These are phyloP conservation scores for Phialophora chinensis DNA, from an alignment of 2,329 filamentous ascomycete genomes.

Conservation along the genomic window DNA sequence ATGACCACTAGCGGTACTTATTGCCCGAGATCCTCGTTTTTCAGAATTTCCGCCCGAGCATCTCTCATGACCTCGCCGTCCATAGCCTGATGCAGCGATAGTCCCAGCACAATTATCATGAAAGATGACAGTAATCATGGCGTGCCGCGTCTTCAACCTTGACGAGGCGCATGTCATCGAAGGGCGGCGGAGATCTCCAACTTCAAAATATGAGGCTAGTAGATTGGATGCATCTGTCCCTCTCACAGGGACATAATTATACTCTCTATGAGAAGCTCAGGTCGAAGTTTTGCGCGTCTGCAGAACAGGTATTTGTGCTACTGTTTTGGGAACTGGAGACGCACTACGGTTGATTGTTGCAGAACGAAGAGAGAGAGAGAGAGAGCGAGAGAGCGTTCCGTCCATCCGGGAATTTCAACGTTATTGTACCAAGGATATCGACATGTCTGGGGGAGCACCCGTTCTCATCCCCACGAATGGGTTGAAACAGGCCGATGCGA, in stretches of 20 bases:
- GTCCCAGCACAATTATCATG: neutral
- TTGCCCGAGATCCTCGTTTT: neutral
- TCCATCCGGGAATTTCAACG: neutral
- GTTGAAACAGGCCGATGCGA: conserved; percentile 12
- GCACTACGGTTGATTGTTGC: neutral
- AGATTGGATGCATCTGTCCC: neutral
- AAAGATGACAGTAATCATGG: neutral
- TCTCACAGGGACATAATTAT: neutral
- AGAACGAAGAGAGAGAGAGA: neutral
- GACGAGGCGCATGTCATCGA: conserved; percentile 5
- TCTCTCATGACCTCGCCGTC: neutral
- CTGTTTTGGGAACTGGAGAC: too few relatives aligned
- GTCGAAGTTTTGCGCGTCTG: neutral
- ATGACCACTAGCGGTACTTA: neutral
- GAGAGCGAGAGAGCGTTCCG: neutral
- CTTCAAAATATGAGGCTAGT: neutral
- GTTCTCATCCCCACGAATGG: conserved; percentile 21
- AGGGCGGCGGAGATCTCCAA: conserved; percentile 14
- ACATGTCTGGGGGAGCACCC: conserved; percentile 20
- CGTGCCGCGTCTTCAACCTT: neutral
- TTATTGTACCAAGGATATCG: neutral
- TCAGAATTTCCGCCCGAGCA: neutral
- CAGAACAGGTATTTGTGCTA: neutral
- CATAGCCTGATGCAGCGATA: neutral
- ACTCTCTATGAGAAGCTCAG: neutral